These are phyloP conservation scores for Colletotrichum phormii DNA, from an alignment of 2,329 filamentous ascomycete genomes.

Conservation along the genomic window DNA sequence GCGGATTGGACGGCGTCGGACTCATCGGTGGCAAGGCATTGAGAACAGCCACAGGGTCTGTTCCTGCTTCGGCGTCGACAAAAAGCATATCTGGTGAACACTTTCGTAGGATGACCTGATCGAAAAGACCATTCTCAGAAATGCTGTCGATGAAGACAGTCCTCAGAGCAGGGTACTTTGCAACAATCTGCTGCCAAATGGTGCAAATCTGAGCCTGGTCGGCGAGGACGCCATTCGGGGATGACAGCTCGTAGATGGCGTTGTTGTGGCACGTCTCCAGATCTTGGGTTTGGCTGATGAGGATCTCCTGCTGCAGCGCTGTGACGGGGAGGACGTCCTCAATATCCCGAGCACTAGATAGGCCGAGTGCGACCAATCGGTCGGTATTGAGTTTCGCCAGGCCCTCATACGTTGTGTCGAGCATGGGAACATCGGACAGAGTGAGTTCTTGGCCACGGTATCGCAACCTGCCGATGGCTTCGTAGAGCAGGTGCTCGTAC, in stretches of 20 bases:
- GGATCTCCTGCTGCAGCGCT: constrained; percentile 60
- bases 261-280: constrained; percentile 57
- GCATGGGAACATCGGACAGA: constrained; percentile 59
- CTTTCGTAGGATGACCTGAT: constrained; percentile 60
- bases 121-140: constrained; percentile 60
- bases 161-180: constrained; percentile 57
- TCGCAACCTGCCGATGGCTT: constrained; percentile 55
- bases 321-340: constrained; percentile 62
- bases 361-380: constrained; percentile 52
- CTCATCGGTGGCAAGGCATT: constrained; percentile 56
- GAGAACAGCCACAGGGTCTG: constrained; percentile 52
- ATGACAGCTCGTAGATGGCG: constrained; percentile 60
- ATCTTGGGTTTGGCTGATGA: constrained; percentile 57
- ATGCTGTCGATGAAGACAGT: constrained; percentile 65
- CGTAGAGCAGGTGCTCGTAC: constrained; percentile 59
- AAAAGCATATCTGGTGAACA: constrained; percentile 65
- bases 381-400: constrained; percentile 57
- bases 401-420: constrained; percentile 60
- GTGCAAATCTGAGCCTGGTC: constrained; percentile 59
- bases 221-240: constrained; percentile 49
- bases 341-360: constrained; percentile 57
- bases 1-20: constrained; percentile 52
- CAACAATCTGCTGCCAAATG: constrained; percentile 62
- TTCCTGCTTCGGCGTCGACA: constrained; percentile 56
- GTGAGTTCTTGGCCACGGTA: constrained; percentile 60